These are phyloP conservation scores for Cerrena zonata DNA, from an alignment of 1,284 basidiomycete genomes.

Conservation along the genomic window DNA sequence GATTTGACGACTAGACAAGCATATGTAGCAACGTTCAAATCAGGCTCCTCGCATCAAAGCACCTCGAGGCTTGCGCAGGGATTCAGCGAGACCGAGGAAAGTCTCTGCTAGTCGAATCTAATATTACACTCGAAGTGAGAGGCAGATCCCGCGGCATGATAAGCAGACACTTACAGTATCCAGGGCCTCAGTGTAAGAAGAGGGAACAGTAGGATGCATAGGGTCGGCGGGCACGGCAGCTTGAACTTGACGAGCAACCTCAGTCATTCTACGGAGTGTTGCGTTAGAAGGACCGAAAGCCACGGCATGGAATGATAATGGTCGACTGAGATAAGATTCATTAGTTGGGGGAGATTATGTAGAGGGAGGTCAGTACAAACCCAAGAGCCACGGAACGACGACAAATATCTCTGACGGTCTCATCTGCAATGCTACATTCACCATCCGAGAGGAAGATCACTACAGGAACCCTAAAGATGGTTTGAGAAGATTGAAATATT, in stretches of 20 bases:
- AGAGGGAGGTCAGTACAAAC: constrained; percentile 26
- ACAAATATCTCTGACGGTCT: constrained; percentile 41
- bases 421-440: constrained; percentile 38
- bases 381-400: constrained; percentile 42
- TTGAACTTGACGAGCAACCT: constrained; percentile 48
- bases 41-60: constrained; percentile 34
- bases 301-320: constrained; percentile 55
- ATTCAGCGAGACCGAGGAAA: constrained; percentile 59
- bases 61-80: constrained; percentile 51
- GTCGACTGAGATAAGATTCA: constrained; percentile 34
- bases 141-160: too few species aligned
- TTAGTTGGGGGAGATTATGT: not conserved
- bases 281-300: constrained; percentile 43
- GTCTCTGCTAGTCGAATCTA: constrained; percentile 54
- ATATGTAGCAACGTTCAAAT: too few species aligned
- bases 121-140: too few species aligned
- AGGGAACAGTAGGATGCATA: constrained; percentile 36
- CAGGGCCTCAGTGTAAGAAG: constrained; percentile 48
- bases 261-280: constrained; percentile 45
- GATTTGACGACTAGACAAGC: too few species aligned
- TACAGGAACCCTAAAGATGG: constrained; percentile 42
- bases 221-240: constrained; percentile 42
- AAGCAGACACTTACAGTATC: constrained; percentile 50
- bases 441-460: constrained; percentile 64
- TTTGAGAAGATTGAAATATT: not conserved